Base-by-base conservation (phyloP, 169 alveolate species). In the Eimeria brunetti region DNA sequence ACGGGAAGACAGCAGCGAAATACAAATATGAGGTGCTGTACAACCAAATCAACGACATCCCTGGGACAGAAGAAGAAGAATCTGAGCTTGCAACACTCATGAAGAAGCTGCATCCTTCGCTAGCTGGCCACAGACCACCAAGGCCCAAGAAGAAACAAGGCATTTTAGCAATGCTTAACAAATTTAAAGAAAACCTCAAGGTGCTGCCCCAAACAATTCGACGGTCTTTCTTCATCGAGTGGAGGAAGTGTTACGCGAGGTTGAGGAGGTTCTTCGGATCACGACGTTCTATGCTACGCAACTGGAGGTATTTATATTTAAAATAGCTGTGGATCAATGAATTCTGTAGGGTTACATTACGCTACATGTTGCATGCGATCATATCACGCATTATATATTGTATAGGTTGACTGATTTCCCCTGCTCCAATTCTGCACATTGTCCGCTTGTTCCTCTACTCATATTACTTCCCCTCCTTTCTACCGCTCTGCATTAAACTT, bases 11-110 rank as follows among this genome's bases (percentile, higher is more conserved):
- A 2, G 91, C 83, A 16, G 95, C 89, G 16, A 33, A 76, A 58
- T 91, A 91, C 85, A 78, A 46, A 64, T 91, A n/a, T 58, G 91
- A 91, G 73, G 75, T n/a, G 49, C 91, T 91, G 44, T 71, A 78
- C n/a, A 64, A 85, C 60, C 95, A 78, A 60, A 8, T 91, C 30
- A 67, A 91, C 53, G 90, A 56, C 90, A n/a, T 83, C n/a, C 75
- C 58, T 8, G 76, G 76, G 30, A 83, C 58, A 5, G 76, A 51
- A 7, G 90, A 83, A 56, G 90, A 83, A 14, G 76, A 83, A 44
- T 51, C 90, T 49, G 90, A 83, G 51, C 75, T 83, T 4, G 90
- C 90, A 30, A 51, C 24, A 16, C 75, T 83, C 49, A 83, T 83
- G 90, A 83, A 83, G 75, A 53, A 83, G 38, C 90, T 83, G 6